Evolutionary conservation across 2,329 filamentous ascomycete genomes (phyloP), one percentile per base, ranked within the genome.

Genomic region (Teratosphaeria pseudoeucalypti): DNA sequence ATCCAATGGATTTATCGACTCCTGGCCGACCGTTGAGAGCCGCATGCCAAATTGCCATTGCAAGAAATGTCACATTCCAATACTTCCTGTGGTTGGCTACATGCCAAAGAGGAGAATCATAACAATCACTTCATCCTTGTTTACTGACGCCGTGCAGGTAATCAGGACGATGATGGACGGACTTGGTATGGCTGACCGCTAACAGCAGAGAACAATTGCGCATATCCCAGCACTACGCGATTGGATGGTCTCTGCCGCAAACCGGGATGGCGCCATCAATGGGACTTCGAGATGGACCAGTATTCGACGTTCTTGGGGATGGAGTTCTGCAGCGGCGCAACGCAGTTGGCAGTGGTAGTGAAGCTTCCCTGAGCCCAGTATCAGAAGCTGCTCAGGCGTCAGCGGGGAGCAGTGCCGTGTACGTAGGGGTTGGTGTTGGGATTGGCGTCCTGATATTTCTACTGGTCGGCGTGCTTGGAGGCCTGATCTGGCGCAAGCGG

Each of bases 351-450:
- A 23, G 43, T n/a, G n/a, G 16, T 19, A n/a, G 16, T 49, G 55
- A 60, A 60, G 54, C 60, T 52, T 43, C 58, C 57, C 7, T 61
- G 34, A 56, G 61, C 54, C 58, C 62, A 52, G 61, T 55, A n/a
- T 10, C 56, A 39, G 56, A 55, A 43, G 54, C 62, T 53, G 60
- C 58, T 39, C 57, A 52, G 37, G 47, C 58, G 12, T 52, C 61
- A 27, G 55, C 60, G 3, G 43, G 60, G 23, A 62, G 59, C 55
- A 59, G 61, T 6, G 60, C 61, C 1, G 55, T 61, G 14, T 69
- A 63, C 27, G 55, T 70, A 7, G 68, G 64, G 9, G 62, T 71
- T 9, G 71, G 70, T 27, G 54, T 67, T 10, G 69, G 67, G 1
- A 58, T 71, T 14, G 70, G 70, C 6, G 61, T 61, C 9, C 61